Percentiles rank a stretch among this genome's conserved stretches.
Evolutionary conservation across 176 grass and related monocot genomes (phyloP).

Genomic region (Ensete ventricosum): DNA sequence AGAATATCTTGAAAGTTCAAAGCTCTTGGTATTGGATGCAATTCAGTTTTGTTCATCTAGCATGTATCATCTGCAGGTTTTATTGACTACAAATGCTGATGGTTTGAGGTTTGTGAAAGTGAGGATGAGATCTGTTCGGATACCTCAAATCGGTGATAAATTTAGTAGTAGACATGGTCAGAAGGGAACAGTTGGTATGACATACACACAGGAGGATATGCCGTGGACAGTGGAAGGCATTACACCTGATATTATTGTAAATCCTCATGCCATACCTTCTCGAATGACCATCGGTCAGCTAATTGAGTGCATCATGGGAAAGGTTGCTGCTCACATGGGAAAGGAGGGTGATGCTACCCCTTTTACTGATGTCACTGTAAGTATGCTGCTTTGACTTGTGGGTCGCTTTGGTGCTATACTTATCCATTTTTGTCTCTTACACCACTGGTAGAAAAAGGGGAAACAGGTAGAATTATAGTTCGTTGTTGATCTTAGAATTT

Average conservation of each 20-base stretch:
- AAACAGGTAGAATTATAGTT: too few species aligned
- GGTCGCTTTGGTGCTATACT: neutral
- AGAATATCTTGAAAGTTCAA: neutral
- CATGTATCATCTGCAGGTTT: conserved; percentile 42
- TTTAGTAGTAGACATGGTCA: conserved; percentile 98
- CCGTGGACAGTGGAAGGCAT: conserved; percentile 99
- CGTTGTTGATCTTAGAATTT: neutral
- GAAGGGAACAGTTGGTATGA: conserved; percentile 99
- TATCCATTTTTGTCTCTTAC: neutral
- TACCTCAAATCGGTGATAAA: conserved; percentile 97
- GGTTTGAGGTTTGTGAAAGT: conserved; percentile 97
- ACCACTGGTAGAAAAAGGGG: too few species aligned
- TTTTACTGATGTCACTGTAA: conserved; percentile 99
- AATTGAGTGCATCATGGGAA: conserved; percentile 98
- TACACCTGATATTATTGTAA: conserved; percentile 36
- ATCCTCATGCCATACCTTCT: too few species aligned
- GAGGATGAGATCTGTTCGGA: conserved; percentile 88
- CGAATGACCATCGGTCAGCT: conserved; percentile 94
- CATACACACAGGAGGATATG: conserved; percentile 98
- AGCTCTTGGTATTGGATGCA: conserved; percentile 8
- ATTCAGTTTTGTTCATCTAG: neutral
- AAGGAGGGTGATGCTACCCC: conserved; percentile 94
- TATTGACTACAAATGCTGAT: conserved; percentile 98
- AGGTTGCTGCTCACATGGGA: conserved; percentile 97
- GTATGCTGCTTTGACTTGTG: conserved; percentile 21